phyloP scores from a whole-genome alignment of 1,284 basidiomycete genomes.

The Polyporus tsugae region DNA sequence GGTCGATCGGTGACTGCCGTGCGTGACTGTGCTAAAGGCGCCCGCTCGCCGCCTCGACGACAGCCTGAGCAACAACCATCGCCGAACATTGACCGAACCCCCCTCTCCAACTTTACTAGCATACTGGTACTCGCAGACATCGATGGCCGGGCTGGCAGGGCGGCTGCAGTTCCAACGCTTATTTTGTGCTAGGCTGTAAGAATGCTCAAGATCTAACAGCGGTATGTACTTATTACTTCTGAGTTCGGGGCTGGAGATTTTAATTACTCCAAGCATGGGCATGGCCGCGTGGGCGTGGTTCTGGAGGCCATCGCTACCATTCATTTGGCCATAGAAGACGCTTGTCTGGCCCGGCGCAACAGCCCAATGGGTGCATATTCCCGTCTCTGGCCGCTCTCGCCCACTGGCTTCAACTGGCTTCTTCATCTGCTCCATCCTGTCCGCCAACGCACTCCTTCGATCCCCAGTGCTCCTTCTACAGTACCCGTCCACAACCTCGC shows the following conservation, averaged over 20 bases:
- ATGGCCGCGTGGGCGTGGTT: conserved; percentile 9
- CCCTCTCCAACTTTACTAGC: too few relatives aligned
- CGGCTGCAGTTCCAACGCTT: neutral
- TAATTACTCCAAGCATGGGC: conserved; percentile 20
- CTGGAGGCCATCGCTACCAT: conserved; percentile 20
- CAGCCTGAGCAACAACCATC: too few relatives aligned
- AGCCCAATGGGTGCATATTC: conserved; percentile 3
- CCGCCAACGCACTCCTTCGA: neutral
- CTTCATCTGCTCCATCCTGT: neutral
- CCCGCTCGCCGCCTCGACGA: neutral
- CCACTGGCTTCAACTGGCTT: neutral
- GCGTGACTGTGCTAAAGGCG: neutral
- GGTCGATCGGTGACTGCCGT: neutral
- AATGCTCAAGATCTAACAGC: too few relatives aligned
- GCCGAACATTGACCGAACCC: neutral
- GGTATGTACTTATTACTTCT: neutral
- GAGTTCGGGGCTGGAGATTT: neutral
- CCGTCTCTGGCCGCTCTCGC: neutral
- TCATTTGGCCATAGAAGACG: conserved; percentile 16
- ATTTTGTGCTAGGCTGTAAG: neutral
- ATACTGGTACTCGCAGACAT: too few relatives aligned
- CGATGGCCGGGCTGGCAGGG: too few relatives aligned
- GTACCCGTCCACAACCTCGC: neutral
- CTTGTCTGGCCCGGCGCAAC: conserved; percentile 1
- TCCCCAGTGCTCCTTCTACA: neutral